These are phyloP conservation scores for Cucurbita moschata DNA, from an alignment of 306 rosid species.

Conservation along the genomic window DNA sequence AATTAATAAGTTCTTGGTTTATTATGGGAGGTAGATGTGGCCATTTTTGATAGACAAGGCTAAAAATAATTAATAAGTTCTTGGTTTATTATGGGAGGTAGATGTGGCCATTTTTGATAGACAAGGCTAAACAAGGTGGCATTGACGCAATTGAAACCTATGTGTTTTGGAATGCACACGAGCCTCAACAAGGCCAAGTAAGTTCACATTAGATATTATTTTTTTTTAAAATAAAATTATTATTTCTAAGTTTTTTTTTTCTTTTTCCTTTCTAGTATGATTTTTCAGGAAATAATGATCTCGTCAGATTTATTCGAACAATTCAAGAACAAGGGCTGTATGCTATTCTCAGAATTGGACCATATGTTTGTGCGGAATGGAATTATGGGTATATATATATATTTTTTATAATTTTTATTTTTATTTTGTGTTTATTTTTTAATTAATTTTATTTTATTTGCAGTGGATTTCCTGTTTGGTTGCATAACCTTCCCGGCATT, in stretches of 20 bases:
- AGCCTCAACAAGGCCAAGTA: slow-evolving; percentile 21
- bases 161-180: slow-evolving; percentile 31
- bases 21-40: slow-evolving; percentile 34
- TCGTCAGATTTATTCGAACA: slow-evolving; percentile 19
- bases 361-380: slow-evolving; percentile 40
- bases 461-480: slow-evolving; percentile 43
- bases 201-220: too few relatives aligned
- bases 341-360: slow-evolving; percentile 33
- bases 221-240: too few relatives aligned
- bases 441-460: background rate
- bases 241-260: too few relatives aligned
- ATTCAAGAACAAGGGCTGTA: slow-evolving; percentile 10
- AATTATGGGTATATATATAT: slow-evolving; percentile 22
- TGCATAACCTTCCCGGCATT: slow-evolving; percentile 22
- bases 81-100: background rate
- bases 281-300: slow-evolving; percentile 19
- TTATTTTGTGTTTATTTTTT: background rate
- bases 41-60: too few relatives aligned
- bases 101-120: slow-evolving; percentile 34
- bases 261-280: slow-evolving; percentile 14
- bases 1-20: background rate
- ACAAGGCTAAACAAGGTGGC: slow-evolving; percentile 29
- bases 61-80: too few relatives aligned
- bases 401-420: background rate
- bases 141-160: slow-evolving; percentile 23